Base-by-base conservation (phyloP, 176 grass and related monocot genomes). In the Canna indica region DNA sequence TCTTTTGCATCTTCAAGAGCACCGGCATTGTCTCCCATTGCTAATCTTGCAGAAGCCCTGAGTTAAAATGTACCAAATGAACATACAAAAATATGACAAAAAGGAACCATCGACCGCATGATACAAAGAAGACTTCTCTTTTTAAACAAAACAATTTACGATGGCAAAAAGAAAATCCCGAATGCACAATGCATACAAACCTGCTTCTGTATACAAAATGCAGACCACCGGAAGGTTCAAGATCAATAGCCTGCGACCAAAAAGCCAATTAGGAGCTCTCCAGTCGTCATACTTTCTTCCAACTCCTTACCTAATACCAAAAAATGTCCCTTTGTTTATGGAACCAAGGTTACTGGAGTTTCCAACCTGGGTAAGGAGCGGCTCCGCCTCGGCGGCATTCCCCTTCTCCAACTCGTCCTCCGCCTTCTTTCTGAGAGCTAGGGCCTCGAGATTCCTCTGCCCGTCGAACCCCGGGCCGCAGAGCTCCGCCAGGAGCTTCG, bases 1-100 rank as follows among this genome's bases (percentile, higher is more conserved):
- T 93, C 87, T 2, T 83, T 83, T 0, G 86, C 89, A 32, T 93
- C 89, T 12, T 44, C 82, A 74, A 93, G 80, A 2, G 80, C 84
- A 47, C 79, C 84, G 34, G 50, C 28, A 39, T 67, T 56, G 70
- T 90, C 67, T 7, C 78, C 86, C 24, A 82, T 68, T 78, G 61
- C 42, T n/a, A 99, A 10, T 73, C 85, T 90, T n/a, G 80, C 94
- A 75, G 74, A 77, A 25, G 86, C 92, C 82, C 94, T 99, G 71
- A 54, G 27, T 78, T 76, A 84, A 66, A 45, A 30, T 16, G 76
- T 24, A 71, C 22, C 38, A 47, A 74, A 60, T 2, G 27, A 24
- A 8, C 39, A 29, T 45, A 2, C n/a, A 46, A 39, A 47, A 66
- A 36, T 20, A n/a, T 7, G 66, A 58, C 1, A 30, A 42, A 44